Base-by-base conservation (phyloP, 305 asterid genomes). In the Solanum hybrid region DNA sequence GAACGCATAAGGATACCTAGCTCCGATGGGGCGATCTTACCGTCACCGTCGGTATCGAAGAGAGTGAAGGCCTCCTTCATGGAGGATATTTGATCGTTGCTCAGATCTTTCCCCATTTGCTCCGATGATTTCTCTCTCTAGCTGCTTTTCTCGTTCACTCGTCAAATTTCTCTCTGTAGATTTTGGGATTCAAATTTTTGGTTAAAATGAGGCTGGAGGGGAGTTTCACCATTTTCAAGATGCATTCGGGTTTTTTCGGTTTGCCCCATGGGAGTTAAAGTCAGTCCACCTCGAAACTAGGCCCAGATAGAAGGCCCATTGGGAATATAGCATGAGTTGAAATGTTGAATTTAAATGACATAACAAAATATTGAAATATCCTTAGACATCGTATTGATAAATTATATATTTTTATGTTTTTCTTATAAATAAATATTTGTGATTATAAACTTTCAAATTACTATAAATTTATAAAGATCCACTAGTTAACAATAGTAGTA, bases 1-100 rank as follows among this genome's bases (percentile, higher is more conserved):
- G 99, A 97, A 22, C 98, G 98, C 99, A 97, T 97, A 85, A 97
- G 94, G 93, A 97, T 96, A 34, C 99, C 99, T 71, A 97, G 94
- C 93, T 97, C 99, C 91, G 98, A 94, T 73, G 99, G 97, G 17
- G 99, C 95, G 92, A 97, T 97, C 93, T 94, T 96, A 73, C 99
- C 99, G 92, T 95, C 98, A 51, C 98, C 96, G 89, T 97, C 99
- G 88, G 98, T 94, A 92, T 97, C 99, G 93, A 97, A 97, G 38
- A 97, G 93, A 60, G 97, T 95, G 94, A 97, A 97, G 8, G 99
- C 99, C 82, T 97, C 99, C 92, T 94, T 96, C 99, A 95, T 97
- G 4, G 99, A 94, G 4, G 98, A 93, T 29, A 92, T 90, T 90
- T 97, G 99, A 40, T 96, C 98, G 89, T 91, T 92, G 94, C 95